Percentiles rank a stretch among this genome's conserved stretches.
Conservation (phyloP, 352 stramenopile species). For the Phytophthora quininea region DNA sequence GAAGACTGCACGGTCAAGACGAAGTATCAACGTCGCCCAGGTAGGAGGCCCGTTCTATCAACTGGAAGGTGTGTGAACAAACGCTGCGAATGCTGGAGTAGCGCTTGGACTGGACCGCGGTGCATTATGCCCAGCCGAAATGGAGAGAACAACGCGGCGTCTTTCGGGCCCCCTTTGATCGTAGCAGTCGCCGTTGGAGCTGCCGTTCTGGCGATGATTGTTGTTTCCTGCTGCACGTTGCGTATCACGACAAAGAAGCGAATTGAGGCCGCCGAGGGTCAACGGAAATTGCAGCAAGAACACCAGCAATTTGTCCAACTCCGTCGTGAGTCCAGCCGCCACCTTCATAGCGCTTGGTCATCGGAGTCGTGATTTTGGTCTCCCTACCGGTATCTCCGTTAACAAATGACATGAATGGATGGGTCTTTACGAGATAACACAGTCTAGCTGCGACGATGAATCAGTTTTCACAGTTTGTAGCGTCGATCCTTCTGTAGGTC, state of each 20-base stretch:
- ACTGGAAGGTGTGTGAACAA: conserved; percentile 49
- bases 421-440: conserved; percentile 10
- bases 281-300: conserved; percentile 35
- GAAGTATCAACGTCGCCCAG: background rate
- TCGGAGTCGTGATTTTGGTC: conserved; percentile 5
- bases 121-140: conserved; percentile 41
- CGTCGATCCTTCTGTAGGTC: conserved; percentile 15
- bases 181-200: conserved; percentile 23
- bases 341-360: conserved; percentile 32
- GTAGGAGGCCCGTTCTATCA: conserved; percentile 11
- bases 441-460: conserved; percentile 10
- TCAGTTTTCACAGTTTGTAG: conserved; percentile 6
- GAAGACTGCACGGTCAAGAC: conserved; percentile 65
- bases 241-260: conserved; percentile 22
- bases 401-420: no score
- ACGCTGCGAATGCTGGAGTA: conserved; percentile 44
- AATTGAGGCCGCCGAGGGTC: conserved; percentile 13
- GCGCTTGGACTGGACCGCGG: conserved; percentile 52
- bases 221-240: conserved; percentile 26
- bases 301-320: conserved; percentile 29
- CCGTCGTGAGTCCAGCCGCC: conserved; percentile 25
- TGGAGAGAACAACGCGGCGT: conserved; percentile 9
- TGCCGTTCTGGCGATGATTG: conserved; percentile 16
- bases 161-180: conserved; percentile 32
- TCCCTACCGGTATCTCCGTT: no score